Conservation (phyloP, 2,329 filamentous ascomycete genomes). For the Fusarium aywerte region DNA sequence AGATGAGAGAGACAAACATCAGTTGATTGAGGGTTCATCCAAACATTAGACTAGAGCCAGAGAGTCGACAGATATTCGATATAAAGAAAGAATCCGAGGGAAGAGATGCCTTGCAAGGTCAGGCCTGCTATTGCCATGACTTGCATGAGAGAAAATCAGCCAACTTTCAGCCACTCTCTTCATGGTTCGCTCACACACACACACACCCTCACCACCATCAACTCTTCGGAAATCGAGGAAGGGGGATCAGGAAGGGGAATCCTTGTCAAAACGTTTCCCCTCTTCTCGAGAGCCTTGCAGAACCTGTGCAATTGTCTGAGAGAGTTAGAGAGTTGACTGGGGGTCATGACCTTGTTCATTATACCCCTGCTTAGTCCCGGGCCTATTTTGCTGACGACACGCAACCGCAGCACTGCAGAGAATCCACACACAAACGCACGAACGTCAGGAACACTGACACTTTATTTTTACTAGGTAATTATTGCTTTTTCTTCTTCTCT, state of each 20-base stretch:
- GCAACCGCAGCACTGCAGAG: slow-evolving; percentile 19
- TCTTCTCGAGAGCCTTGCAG: slow-evolving; percentile 1
- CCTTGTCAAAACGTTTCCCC: neutral
- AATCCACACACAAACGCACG: neutral
- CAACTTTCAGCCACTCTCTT: slow-evolving; percentile 25
- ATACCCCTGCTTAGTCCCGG: slow-evolving; percentile 30
- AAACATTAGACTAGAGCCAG: slow-evolving; percentile 11
- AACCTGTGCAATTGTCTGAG: slow-evolving; percentile 34
- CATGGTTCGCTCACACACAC: slow-evolving; percentile 8
- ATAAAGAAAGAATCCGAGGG: neutral
- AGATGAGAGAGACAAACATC: neutral
- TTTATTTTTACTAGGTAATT: neutral
- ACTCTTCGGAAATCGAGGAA: slow-evolving; percentile 3
- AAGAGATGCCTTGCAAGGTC: neutral
- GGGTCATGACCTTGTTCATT: slow-evolving; percentile 8
- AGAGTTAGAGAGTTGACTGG: slow-evolving; percentile 39
- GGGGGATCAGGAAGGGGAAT: slow-evolving; percentile 10
- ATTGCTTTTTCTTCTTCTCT: slow-evolving; percentile 33
- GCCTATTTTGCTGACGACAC: slow-evolving; percentile 26
- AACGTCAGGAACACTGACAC: slow-evolving; percentile 21
- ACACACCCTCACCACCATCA: slow-evolving; percentile 19
- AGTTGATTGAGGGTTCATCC: slow-evolving; percentile 3
- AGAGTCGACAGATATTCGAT: neutral
- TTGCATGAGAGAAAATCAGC: slow-evolving; percentile 34
- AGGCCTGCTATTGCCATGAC: slow-evolving; percentile 27